These are phyloP conservation scores for Mycena rosella DNA, from an alignment of 768 basidiomycete genomes.

Conservation along the genomic window DNA sequence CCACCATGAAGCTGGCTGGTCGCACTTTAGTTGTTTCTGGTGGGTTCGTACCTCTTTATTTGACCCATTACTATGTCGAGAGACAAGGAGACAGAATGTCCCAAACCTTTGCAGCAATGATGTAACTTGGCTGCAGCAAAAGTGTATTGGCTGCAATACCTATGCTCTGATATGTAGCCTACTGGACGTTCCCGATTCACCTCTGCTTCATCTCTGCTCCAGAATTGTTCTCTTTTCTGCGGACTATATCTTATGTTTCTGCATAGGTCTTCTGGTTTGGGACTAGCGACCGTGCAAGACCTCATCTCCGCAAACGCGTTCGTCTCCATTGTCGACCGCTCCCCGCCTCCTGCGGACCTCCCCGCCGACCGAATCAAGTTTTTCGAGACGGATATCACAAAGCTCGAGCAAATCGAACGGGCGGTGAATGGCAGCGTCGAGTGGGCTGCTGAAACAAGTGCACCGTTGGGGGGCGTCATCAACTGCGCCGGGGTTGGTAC, in stretches of 20 bases:
- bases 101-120: no score
- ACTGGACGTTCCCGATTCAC: no score
- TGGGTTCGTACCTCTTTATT: slow-evolving; percentile 53
- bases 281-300: slow-evolving; percentile 63
- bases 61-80: background rate
- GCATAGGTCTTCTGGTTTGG: slow-evolving; percentile 67
- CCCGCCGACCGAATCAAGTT: slow-evolving; percentile 50
- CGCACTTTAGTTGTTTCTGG: slow-evolving; percentile 71
- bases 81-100: no score
- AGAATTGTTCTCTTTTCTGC: no score
- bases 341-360: slow-evolving; percentile 49
- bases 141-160: no score
- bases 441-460: slow-evolving; percentile 58
- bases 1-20: slow-evolving; percentile 60
- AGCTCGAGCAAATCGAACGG: slow-evolving; percentile 50
- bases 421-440: slow-evolving; percentile 54
- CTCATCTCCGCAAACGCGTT: slow-evolving; percentile 59
- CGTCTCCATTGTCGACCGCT: slow-evolving; percentile 66
- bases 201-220: no score
- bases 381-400: slow-evolving; percentile 57
- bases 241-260: background rate
- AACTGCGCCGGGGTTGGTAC: slow-evolving; percentile 69
- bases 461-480: slow-evolving; percentile 68
- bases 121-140: no score
- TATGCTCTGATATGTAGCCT: no score